Evolutionary conservation across 176 grass and related monocot genomes (phyloP).

Genomic region (maize (Zea mays)): DNA sequence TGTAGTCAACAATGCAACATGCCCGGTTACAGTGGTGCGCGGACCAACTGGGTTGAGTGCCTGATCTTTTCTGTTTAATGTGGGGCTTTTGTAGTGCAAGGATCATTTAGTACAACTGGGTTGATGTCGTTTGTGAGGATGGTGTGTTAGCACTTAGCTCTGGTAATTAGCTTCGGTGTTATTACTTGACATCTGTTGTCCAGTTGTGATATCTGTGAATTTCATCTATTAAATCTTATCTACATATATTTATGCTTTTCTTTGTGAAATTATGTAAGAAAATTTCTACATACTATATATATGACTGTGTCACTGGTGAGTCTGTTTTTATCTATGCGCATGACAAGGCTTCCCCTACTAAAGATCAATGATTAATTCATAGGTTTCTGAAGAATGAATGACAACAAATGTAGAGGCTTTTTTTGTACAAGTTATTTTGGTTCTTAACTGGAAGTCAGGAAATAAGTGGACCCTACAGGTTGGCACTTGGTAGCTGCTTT

Average conservation of each 20-base stretch:
- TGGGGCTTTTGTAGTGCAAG: slow-evolving; percentile 9
- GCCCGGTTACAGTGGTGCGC: slow-evolving; percentile 79
- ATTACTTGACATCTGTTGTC: neutral
- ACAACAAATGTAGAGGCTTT: neutral
- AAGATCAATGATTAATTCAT: slow-evolving; percentile 8
- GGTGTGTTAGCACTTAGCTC: neutral
- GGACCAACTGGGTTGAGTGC: slow-evolving; percentile 31
- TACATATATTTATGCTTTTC: neutral
- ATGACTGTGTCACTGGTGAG: neutral
- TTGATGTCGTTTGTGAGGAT: neutral
- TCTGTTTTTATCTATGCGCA: slow-evolving; percentile 7
- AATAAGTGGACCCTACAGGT: neutral
- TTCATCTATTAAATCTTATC: slow-evolving; percentile 1
- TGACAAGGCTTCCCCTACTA: neutral
- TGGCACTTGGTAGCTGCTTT: slow-evolving; percentile 13
- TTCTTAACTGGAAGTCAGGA: slow-evolving; percentile 15
- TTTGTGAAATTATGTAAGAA: neutral
- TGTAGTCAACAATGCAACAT: slow-evolving; percentile 64
- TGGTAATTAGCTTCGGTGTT: neutral
- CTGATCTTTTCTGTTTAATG: slow-evolving; percentile 28
- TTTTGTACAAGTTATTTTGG: slow-evolving; percentile 6
- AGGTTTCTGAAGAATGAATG: neutral
- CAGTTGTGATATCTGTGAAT: neutral
- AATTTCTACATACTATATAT: neutral
- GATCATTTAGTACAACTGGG: neutral